Evolutionary conservation across 2,329 filamentous ascomycete species (phyloP), one percentile per base, ranked within the genome.

Genomic region (Aspergillus texensis): DNA sequence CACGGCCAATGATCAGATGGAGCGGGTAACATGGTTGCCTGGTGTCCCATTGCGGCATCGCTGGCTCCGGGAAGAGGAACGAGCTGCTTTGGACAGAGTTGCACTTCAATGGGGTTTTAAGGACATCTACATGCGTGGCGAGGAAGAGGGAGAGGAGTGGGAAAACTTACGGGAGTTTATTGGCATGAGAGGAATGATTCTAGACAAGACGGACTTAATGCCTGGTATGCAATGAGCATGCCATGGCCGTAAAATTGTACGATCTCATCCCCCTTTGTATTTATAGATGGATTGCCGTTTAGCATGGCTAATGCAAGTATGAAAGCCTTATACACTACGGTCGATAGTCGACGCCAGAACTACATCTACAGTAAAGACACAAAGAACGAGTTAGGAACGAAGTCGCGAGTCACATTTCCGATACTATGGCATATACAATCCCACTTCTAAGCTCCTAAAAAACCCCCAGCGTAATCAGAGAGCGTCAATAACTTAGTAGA

Each of bases 1-100:
- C 30, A 97, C 94, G 39, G 85, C 90, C 64, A 97, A 97, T 78
- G 94, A 98, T 76, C 93, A 98, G 78, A 97, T 97, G 92, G 89
- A 91, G 72, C 88, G 95, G 24, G 93, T 98, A 6, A 94, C 92
- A 2, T 99, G 95, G 95, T 85, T 90, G 10, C 88, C 88, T 0
- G 95, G 95, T 12, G 90, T 92, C 39, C 90, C 92, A 26, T 80
- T 98, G 67, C 86, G 91, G 65, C 86, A 92, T 72, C 86, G 95
- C 16, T 98, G 94, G 91, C 77, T 96, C 60, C 85, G 92, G 39
- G 95, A 98, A 76, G 93, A 97, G 67, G 94, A 99, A 82, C 85
- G 95, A 28, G 91, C 89, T 4, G 93, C 93, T 0, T 82, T 97
- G 67, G 95, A 99, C 80, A 89, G 87, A 73, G 87, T 99, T 62